A percentile compares a stretch with the other conserved stretches of the same genome.
phyloP scores from a whole-genome alignment of 2,329 filamentous ascomycete genomes.

The Didymella keratinophila region DNA sequence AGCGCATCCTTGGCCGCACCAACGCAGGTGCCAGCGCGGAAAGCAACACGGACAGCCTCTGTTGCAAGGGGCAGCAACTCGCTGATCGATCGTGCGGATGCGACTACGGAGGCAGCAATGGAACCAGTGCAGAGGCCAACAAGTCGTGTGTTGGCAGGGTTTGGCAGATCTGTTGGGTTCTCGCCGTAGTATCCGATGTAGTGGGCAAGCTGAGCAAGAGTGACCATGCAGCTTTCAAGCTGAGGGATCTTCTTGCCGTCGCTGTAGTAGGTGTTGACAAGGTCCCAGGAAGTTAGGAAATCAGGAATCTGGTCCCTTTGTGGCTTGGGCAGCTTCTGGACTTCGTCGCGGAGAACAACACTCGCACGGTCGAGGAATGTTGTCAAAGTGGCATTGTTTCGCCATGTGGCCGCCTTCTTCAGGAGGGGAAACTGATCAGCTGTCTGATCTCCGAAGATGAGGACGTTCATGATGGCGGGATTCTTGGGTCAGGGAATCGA shows the following conservation, averaged over 20 bases:
- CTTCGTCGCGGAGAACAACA: slow-evolving; percentile 67
- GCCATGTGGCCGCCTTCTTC: slow-evolving; percentile 57
- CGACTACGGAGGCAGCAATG: slow-evolving; percentile 73
- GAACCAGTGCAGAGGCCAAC: slow-evolving; percentile 74
- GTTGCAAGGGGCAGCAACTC: slow-evolving; percentile 69
- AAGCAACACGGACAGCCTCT: slow-evolving; percentile 71
- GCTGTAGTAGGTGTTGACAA: slow-evolving; percentile 70
- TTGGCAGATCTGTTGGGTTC: slow-evolving; percentile 62
- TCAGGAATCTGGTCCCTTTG: slow-evolving; percentile 67
- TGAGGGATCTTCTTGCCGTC: slow-evolving; percentile 66
- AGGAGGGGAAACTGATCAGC: slow-evolving; percentile 71
- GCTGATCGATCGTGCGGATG: slow-evolving; percentile 68
- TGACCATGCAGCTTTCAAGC: slow-evolving; percentile 70
- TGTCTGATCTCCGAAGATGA: slow-evolving; percentile 77
- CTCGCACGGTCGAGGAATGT: slow-evolving; percentile 68
- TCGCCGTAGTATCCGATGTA: slow-evolving; percentile 69
- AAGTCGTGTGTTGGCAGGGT: slow-evolving; percentile 60
- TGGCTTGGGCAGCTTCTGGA: slow-evolving; percentile 63
- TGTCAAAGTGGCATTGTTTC: slow-evolving; percentile 65
- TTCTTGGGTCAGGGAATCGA: slow-evolving; percentile 31
- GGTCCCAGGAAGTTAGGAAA: slow-evolving; percentile 69
- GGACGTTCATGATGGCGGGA: slow-evolving; percentile 54
- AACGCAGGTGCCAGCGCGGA: slow-evolving; percentile 65
- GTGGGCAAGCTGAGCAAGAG: slow-evolving; percentile 70
- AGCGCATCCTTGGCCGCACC: slow-evolving; percentile 55